These are phyloP conservation scores for Zopfia rhizophila DNA, from an alignment of 2,329 filamentous ascomycete genomes.

Conservation along the genomic window DNA sequence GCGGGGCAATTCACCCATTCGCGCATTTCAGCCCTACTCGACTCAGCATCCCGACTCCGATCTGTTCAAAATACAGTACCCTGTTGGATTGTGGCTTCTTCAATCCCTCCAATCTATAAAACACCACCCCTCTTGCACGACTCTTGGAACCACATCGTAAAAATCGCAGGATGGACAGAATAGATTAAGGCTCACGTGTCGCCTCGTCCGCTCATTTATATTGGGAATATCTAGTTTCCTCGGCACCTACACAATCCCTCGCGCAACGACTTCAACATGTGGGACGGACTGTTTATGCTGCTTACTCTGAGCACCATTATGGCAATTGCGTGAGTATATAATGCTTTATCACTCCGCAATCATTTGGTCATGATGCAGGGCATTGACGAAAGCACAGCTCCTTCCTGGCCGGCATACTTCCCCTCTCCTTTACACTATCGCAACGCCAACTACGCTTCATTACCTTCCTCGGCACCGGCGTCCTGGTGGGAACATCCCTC, in stretches of 20 bases:
- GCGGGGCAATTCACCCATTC: too few species aligned
- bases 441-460: constrained; percentile 88
- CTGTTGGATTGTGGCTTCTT: not conserved
- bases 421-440: constrained; percentile 87
- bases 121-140: too few species aligned
- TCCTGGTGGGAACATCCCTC: constrained; percentile 92
- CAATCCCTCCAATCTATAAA: too few species aligned
- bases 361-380: not conserved
- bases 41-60: constrained; percentile 11
- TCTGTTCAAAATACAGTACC: not conserved
- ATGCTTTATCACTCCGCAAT: too few species aligned
- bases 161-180: constrained; percentile 11
- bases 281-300: constrained; percentile 73
- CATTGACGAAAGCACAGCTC: constrained; percentile 68
- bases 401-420: constrained; percentile 90
- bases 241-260: constrained; percentile 18
- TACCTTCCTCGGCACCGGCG: constrained; percentile 91
- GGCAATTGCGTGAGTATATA: constrained; percentile 68
- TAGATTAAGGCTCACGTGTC: constrained; percentile 9
- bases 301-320: constrained; percentile 73
- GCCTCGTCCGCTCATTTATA: constrained; percentile 17
- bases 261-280: constrained; percentile 51
- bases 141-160: too few species aligned
- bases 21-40: constrained; percentile 33
- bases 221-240: constrained; percentile 27